Evolutionary conservation across 2,329 filamentous ascomycete species (phyloP).

Genomic region (Talaromyces sp.): DNA sequence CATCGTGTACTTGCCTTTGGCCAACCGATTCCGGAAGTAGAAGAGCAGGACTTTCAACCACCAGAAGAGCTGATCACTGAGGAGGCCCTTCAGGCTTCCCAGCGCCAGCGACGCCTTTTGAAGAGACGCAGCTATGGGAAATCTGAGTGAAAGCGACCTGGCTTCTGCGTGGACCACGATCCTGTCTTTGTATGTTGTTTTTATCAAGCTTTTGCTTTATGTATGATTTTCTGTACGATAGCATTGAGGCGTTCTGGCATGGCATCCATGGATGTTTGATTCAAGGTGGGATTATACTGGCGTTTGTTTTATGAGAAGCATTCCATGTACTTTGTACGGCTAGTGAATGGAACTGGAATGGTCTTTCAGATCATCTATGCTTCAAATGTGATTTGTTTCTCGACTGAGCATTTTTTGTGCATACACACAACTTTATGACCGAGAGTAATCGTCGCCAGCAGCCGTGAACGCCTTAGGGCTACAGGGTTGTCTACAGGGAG

Average conservation of each 20-base stretch:
- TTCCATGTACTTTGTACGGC: neutral
- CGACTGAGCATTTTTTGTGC: too few relatives aligned
- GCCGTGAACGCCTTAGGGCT: too few relatives aligned
- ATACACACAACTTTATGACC: too few relatives aligned
- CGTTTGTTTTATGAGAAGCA: neutral
- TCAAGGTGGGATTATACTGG: neutral
- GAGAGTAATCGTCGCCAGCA: too few relatives aligned
- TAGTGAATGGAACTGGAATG: neutral
- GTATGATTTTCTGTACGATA: slow-evolving; percentile 21
- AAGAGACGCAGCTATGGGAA: slow-evolving; percentile 34
- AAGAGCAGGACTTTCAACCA: slow-evolving; percentile 72
- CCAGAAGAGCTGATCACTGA: slow-evolving; percentile 61
- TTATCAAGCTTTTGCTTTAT: neutral
- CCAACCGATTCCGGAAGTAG: slow-evolving; percentile 72
- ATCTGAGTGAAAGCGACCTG: neutral
- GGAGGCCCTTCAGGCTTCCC: slow-evolving; percentile 46
- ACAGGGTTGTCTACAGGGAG: too few relatives aligned
- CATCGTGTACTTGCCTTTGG: slow-evolving; percentile 72
- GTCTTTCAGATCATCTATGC: neutral
- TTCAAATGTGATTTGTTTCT: neutral
- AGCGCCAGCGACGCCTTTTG: slow-evolving; percentile 40
- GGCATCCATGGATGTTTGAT: slow-evolving; percentile 3
- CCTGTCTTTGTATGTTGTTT: neutral
- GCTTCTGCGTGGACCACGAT: neutral
- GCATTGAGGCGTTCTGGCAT: slow-evolving; percentile 19